Percentiles rank a stretch among this genome's conserved stretches.
Conservation (phyloP, 2,329 filamentous ascomycete species). For the Ophiostoma perfectum region DNA sequence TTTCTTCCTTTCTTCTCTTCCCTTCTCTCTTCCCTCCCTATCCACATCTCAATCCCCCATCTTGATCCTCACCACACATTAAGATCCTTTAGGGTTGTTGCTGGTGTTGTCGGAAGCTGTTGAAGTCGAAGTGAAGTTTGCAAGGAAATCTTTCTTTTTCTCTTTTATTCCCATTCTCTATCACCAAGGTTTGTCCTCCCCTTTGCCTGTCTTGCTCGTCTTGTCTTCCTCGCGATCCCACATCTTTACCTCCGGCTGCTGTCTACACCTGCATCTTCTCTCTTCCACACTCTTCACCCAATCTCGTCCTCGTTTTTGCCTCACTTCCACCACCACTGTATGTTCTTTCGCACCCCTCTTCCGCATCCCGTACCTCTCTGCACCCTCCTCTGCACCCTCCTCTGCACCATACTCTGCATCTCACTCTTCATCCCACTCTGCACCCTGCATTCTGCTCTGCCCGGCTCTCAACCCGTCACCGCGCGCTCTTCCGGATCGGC, state of each 20-base stretch:
- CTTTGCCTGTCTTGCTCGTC: background rate
- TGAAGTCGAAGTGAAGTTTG: constrained; percentile 27
- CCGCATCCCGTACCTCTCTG: background rate
- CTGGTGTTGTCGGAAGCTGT: constrained; percentile 29
- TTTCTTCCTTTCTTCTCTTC: constrained; percentile 5
- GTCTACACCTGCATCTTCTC: background rate
- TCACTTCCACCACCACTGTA: background rate
- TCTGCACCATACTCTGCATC: too few species aligned
- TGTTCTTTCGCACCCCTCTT: background rate
- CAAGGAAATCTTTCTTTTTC: constrained; percentile 16
- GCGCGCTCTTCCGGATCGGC: too few species aligned
- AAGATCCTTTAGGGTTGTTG: constrained; percentile 27
- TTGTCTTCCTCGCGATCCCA: background rate
- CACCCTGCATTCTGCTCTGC: too few species aligned
- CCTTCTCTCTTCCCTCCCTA: constrained; percentile 23
- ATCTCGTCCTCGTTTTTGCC: background rate
- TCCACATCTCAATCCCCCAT: constrained; percentile 25
- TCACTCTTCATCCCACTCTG: too few species aligned
- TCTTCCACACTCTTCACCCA: background rate
- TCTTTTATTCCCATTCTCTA: constrained; percentile 12
- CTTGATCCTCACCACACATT: constrained; percentile 23
- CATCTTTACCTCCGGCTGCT: background rate
- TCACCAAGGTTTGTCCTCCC: constrained; percentile 9
- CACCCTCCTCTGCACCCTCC: background rate
- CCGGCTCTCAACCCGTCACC: too few species aligned